Percentiles rank a stretch among this genome's conserved stretches.
These are phyloP conservation scores for Xerophyta viscosa DNA, from an alignment of 106 monocot species.

Conservation along the genomic window DNA sequence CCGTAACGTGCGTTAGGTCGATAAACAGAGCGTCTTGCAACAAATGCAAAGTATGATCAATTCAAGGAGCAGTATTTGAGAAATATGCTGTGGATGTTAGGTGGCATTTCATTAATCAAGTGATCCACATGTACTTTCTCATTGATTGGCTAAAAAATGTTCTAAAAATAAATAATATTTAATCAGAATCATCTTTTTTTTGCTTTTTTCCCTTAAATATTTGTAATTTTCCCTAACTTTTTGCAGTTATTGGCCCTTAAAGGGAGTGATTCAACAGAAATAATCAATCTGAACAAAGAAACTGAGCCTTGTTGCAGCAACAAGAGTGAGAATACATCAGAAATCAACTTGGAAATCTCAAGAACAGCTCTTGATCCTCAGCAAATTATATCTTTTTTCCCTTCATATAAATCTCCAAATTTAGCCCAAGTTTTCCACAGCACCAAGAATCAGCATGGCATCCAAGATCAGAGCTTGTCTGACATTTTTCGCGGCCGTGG, in stretches of 20 bases:
- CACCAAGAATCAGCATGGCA: constrained; percentile 38
- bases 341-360: constrained; percentile 11
- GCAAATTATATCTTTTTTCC: constrained; percentile 44
- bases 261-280: constrained; percentile 51
- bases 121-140: too few relatives aligned
- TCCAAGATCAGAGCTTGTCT: constrained; percentile 41
- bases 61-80: too few relatives aligned
- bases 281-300: constrained; percentile 91
- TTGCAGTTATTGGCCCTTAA: constrained; percentile 29
- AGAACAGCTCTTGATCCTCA: constrained; percentile 20
- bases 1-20: too few relatives aligned
- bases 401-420: constrained; percentile 27
- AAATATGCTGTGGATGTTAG: too few relatives aligned
- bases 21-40: too few relatives aligned
- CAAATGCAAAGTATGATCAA: too few relatives aligned
- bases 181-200: too few relatives aligned
- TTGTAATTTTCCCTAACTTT: too few relatives aligned
- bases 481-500: constrained; percentile 73
- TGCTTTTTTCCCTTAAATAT: too few relatives aligned
- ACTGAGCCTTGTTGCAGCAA: constrained; percentile 93
- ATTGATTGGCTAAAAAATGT: too few relatives aligned
- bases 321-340: constrained; percentile 71
- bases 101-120: too few relatives aligned
- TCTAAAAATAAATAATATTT: too few relatives aligned
- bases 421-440: constrained; percentile 29